Percentiles rank a stretch among this genome's conserved stretches.
Conservation (phyloP, 352 stramenopile species). For the Phytophthora tubulina region DNA sequence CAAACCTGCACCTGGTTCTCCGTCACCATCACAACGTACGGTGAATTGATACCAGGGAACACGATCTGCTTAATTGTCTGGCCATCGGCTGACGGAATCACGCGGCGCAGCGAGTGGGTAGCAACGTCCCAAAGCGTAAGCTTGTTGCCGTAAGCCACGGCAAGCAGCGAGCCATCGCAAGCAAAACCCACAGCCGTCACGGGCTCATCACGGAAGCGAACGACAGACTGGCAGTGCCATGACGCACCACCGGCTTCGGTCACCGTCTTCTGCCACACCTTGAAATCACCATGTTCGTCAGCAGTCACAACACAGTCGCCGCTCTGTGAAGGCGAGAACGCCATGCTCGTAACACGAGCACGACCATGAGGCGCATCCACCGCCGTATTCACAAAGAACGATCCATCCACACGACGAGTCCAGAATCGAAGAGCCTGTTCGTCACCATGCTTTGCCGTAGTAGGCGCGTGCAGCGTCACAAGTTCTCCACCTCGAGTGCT, state of each 20-base stretch:
- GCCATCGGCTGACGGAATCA: conserved; percentile 76
- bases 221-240: conserved; percentile 86
- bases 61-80: conserved; percentile 59
- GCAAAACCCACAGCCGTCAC: conserved; percentile 81
- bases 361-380: conserved; percentile 82
- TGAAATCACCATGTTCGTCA: conserved; percentile 79
- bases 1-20: conserved; percentile 73
- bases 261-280: conserved; percentile 74
- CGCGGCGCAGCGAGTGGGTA: conserved; percentile 78
- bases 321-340: conserved; percentile 56
- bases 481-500: conserved; percentile 60
- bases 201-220: conserved; percentile 74
- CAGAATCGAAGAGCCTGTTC: conserved; percentile 83
- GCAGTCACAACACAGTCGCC: conserved; percentile 69
- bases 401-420: conserved; percentile 75
- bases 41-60: conserved; percentile 67
- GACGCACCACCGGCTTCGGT: conserved; percentile 24
- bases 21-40: conserved; percentile 75
- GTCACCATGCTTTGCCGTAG: conserved; percentile 37
- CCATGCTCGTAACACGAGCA: conserved; percentile 58
- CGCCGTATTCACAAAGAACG: conserved; percentile 85
- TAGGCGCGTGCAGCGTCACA: conserved; percentile 66
- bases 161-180: conserved; percentile 83
- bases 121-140: conserved; percentile 88
- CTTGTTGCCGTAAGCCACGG: conserved; percentile 82